Conservation (phyloP, 805 yeast species). For the Saccharomyces kudriavzevii region DNA sequence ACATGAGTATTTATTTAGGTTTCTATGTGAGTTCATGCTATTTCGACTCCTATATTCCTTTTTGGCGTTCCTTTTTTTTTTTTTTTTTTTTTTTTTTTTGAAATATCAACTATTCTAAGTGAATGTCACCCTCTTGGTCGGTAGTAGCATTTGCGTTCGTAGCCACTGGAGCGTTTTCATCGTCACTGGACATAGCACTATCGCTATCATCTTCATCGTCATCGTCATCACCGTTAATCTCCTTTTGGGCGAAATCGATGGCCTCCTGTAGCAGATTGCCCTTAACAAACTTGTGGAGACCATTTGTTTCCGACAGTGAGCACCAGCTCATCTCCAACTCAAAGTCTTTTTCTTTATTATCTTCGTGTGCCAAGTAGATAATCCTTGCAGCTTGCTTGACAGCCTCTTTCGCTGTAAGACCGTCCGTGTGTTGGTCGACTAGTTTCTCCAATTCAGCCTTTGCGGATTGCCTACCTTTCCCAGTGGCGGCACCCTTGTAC, state of each 20-base stretch:
- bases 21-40: background rate
- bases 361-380: slow-evolving; percentile 91
- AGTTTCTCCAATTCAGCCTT: slow-evolving; percentile 92
- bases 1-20: background rate
- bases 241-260: slow-evolving; percentile 71
- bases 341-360: slow-evolving; percentile 93
- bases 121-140: slow-evolving; percentile 13
- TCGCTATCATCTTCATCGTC: slow-evolving; percentile 19
- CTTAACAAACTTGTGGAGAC: slow-evolving; percentile 74
- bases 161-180: slow-evolving; percentile 13
- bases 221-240: slow-evolving; percentile 36
- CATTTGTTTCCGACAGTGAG: slow-evolving; percentile 64
- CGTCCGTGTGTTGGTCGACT: slow-evolving; percentile 30
- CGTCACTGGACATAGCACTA: slow-evolving; percentile 16
- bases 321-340: slow-evolving; percentile 94
- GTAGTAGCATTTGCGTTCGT: background rate
- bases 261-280: slow-evolving; percentile 77
- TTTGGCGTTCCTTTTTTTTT: too few species aligned
- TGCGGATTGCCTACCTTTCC: slow-evolving; percentile 97
- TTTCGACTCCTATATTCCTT: too few species aligned
- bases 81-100: slow-evolving; percentile 3
- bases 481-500: slow-evolving; percentile 92
- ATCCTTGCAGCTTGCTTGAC: slow-evolving; percentile 91
- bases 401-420: slow-evolving; percentile 71
- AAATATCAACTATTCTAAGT: slow-evolving; percentile 3